Base-by-base conservation (phyloP, 2,329 filamentous ascomycete genomes). In the Neonectria neomacrospora region DNA sequence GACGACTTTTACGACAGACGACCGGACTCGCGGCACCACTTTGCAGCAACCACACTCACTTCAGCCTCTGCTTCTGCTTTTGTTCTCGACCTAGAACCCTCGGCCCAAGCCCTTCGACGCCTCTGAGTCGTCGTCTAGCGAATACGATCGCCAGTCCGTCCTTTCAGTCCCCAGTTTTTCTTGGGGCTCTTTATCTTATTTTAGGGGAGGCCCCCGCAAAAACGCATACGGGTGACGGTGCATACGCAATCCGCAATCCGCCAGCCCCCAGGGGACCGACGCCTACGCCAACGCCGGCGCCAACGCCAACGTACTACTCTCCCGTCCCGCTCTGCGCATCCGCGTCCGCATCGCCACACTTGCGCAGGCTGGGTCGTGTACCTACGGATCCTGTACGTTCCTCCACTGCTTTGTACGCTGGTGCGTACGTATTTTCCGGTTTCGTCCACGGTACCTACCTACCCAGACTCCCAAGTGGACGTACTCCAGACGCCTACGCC, bases 281-380 rank as follows among this genome's bases (percentile, higher is more conserved):
- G 42, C 20, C 14, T 9, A 58, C 54, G 58, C 54, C 48, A 63
- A 30, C 28, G 48, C 55, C 42, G 32, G 39, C 23, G 39, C 54
- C 58, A 44, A 56, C 54, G 59, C 61, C 54, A 63, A 39, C 28
- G 48, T 50, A 10, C 42, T 50, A 10, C 42, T 41, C 26, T 52
- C 44, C 54, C 50, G 56, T 61, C 61, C 54, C 59, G 58, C 60
- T 58, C 44, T 37, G 45, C 39, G 57, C 37, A 41, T 48, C 34
- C 34, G 34, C 34, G 34, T 48, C 16, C n/a, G 67, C 63, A 73
- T 72, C 71, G 70, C 70, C 70, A 72, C 68, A 57, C 64, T 64
- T 45, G 28, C n/a, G 26, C 45, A 8, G 28, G 22, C n/a, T 20
- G 16, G 34, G 39, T 32, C 32, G 37, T 41, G 37, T 11, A 41